phyloP scores from a whole-genome alignment of 2,329 filamentous ascomycete species.

The Alternaria novae-zelandiae region DNA sequence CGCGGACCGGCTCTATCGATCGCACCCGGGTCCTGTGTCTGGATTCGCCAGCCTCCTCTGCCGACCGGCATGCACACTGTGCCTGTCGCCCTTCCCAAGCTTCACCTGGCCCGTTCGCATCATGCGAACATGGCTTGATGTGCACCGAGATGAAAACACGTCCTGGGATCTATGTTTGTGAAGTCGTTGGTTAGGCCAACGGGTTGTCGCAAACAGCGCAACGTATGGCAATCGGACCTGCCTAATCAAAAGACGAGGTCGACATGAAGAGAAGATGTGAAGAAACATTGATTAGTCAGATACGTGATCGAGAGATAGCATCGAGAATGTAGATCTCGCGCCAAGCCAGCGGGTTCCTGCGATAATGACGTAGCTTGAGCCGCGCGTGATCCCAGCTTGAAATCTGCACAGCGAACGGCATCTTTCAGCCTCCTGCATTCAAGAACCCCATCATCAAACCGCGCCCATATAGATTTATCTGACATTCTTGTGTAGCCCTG shows the following conservation, averaged over 20 bases:
- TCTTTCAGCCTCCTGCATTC: conserved; percentile 1
- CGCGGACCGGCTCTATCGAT: background rate
- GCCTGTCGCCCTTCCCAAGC: background rate
- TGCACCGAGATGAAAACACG: background rate
- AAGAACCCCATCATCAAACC: background rate
- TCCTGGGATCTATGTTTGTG: background rate
- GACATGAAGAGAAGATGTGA: background rate
- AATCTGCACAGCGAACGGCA: conserved; percentile 2
- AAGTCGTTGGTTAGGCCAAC: background rate
- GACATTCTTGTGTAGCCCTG: background rate
- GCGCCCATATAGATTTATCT: background rate
- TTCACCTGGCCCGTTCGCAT: background rate
- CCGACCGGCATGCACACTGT: background rate
- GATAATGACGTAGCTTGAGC: conserved; percentile 7
- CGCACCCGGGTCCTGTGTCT: background rate
- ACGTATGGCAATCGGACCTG: background rate
- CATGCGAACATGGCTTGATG: background rate
- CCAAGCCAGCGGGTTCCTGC: conserved; percentile 10
- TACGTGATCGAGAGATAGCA: background rate
- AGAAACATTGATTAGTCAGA: background rate
- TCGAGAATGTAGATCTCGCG: background rate
- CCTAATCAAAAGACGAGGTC: background rate
- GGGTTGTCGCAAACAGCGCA: background rate
- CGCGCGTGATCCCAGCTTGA: conserved; percentile 9
- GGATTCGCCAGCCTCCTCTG: background rate